These are phyloP conservation scores for Mycena indigotica DNA, from an alignment of 768 basidiomycete genomes.

Conservation along the genomic window DNA sequence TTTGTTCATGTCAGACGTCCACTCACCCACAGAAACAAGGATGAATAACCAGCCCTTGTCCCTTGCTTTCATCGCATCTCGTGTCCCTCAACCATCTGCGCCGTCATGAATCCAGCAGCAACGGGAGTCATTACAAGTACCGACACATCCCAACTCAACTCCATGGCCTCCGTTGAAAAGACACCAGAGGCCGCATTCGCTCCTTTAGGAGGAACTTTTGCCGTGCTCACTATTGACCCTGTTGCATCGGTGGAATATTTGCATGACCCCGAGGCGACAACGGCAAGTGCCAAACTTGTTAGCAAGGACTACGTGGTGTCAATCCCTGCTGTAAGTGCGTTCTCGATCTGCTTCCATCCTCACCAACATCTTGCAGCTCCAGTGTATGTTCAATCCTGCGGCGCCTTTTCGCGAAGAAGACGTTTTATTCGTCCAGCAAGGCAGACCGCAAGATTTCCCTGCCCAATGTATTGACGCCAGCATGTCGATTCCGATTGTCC, in stretches of 20 bases:
- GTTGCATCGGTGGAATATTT: background rate
- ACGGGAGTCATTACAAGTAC: too few relatives aligned
- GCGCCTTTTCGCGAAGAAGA: background rate
- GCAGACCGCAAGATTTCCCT: background rate
- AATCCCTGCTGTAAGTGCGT: background rate
- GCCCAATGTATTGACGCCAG: background rate
- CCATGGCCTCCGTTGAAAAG: background rate
- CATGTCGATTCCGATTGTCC: background rate
- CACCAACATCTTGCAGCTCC: background rate
- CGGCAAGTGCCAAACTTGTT: background rate
- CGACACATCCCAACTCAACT: background rate
- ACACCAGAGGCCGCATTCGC: background rate
- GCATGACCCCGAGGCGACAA: background rate
- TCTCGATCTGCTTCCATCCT: background rate
- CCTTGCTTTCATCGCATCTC: too few relatives aligned
- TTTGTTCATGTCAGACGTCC: too few relatives aligned
- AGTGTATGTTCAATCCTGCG: background rate
- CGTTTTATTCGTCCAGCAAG: background rate
- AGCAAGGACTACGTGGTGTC: background rate
- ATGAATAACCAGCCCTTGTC: too few relatives aligned
- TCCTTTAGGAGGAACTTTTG: background rate
- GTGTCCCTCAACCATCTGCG: too few relatives aligned
- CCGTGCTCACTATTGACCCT: background rate
- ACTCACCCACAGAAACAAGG: too few relatives aligned
- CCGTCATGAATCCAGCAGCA: too few relatives aligned